phyloP scores from a whole-genome alignment of 1,284 basidiomycete species.

The Takashimella koratensis region DNA sequence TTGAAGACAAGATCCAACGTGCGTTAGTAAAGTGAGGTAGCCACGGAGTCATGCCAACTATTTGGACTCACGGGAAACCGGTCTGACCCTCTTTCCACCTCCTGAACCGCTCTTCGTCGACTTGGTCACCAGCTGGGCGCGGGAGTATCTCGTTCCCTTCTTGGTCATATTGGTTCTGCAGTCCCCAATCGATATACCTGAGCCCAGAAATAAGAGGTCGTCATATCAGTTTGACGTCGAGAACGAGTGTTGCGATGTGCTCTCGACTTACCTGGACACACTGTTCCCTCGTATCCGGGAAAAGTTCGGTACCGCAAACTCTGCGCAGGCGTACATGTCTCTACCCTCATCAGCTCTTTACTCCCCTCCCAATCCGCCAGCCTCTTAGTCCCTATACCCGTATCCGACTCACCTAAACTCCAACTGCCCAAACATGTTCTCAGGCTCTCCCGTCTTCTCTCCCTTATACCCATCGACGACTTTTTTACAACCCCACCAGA shows the following conservation, averaged over 20 bases:
- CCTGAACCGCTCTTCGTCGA: constrained; percentile 47
- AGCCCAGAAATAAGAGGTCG: not conserved
- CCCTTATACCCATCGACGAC: constrained; percentile 39
- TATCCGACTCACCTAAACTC: constrained; percentile 36
- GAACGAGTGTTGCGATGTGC: not conserved
- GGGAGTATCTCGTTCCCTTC: constrained; percentile 45
- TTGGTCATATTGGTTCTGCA: constrained; percentile 51
- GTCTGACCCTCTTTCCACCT: constrained; percentile 52
- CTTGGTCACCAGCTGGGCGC: constrained; percentile 46
- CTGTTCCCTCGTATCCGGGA: constrained; percentile 50
- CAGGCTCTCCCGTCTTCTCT: constrained; percentile 38
- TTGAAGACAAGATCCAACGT: too few species aligned
- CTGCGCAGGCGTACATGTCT: constrained; percentile 53
- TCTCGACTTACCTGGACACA: constrained; percentile 42
- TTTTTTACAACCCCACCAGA: constrained; percentile 49
- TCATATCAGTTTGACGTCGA: not conserved
- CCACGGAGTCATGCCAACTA: too few species aligned
- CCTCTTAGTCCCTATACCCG: too few species aligned
- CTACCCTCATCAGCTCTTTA: not conserved
- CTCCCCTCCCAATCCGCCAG: too few species aligned
- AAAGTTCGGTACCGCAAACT: constrained; percentile 48
- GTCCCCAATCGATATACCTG: constrained; percentile 50
- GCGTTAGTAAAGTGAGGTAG: not conserved
- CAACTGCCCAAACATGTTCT: constrained; percentile 47
- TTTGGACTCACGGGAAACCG: constrained; percentile 55